Conservation (phyloP, 139 green algal genomes). For the Picochlorum costavermella region DNA sequence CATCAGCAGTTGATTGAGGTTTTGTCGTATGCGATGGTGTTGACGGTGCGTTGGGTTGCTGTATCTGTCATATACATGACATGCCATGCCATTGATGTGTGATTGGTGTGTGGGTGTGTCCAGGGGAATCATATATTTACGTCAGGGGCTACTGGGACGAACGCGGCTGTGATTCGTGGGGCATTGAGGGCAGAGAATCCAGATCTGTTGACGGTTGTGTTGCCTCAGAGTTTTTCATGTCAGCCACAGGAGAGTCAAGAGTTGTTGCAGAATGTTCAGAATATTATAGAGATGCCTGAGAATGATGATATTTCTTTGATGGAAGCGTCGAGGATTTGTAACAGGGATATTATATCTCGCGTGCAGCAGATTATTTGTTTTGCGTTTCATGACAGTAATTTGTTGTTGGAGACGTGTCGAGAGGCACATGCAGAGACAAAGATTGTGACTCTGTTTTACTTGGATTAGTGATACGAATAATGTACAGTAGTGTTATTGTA, state of each 20-base stretch:
- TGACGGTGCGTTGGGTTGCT: conserved; percentile 60
- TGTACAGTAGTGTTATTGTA: neutral
- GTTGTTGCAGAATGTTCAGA: conserved; percentile 79
- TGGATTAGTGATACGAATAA: conserved; percentile 58
- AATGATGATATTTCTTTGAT: conserved; percentile 84
- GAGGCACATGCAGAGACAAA: conserved; percentile 77
- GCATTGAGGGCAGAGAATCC: conserved; percentile 84
- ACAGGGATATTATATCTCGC: conserved; percentile 80
- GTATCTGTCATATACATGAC: too few species aligned
- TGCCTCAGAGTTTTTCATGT: conserved; percentile 77
- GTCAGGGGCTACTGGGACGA: conserved; percentile 89
- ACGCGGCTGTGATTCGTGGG: conserved; percentile 94
- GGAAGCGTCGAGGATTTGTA: conserved; percentile 91
- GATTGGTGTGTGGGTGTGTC: neutral
- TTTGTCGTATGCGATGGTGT: conserved; percentile 91
- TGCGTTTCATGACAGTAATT: conserved; percentile 88
- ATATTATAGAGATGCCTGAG: conserved; percentile 87
- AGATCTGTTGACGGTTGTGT: conserved; percentile 91
- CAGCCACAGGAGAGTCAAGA: conserved; percentile 92
- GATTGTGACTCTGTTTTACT: conserved; percentile 93
- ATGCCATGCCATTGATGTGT: neutral
- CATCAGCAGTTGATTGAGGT: conserved; percentile 98
- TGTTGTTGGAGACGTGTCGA: conserved; percentile 91
- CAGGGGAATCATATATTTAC: conserved; percentile 97
- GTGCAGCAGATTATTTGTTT: conserved; percentile 97